These are phyloP conservation scores for Platismatia glauca DNA, from an alignment of 495 filamentous ascomycete genomes.

Conservation along the genomic window DNA sequence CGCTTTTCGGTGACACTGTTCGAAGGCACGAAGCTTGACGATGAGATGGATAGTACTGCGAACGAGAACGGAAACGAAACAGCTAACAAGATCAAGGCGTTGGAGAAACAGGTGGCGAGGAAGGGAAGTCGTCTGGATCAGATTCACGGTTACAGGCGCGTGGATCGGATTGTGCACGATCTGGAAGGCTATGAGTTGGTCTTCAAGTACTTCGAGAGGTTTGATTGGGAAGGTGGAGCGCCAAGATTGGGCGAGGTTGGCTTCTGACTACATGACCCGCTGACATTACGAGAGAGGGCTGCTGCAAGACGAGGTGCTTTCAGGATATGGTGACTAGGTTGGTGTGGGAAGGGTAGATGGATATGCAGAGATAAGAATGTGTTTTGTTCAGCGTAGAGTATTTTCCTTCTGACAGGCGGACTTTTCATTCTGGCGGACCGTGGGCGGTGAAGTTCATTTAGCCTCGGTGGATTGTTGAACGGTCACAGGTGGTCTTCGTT, in stretches of 20 bases:
- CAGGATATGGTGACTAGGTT: not conserved
- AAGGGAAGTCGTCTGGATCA: constrained; percentile 65
- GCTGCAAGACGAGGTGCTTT: not conserved
- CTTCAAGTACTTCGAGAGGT: constrained; percentile 90
- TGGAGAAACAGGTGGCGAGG: constrained; percentile 38
- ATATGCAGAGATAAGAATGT: not conserved
- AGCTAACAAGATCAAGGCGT: constrained; percentile 29
- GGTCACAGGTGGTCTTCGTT: too few relatives aligned
- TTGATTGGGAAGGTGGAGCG: constrained; percentile 77
- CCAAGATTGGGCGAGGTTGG: constrained; percentile 61
- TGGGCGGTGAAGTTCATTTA: not conserved
- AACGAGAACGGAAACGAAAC: constrained; percentile 18
- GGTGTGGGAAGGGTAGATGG: not conserved
- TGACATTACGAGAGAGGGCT: not conserved
- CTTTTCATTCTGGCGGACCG: not conserved
- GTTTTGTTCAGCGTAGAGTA: not conserved
- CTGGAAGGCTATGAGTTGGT: constrained; percentile 96
- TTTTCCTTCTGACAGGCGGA: not conserved
- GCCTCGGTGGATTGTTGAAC: not conserved
- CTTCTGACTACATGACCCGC: constrained; percentile 26
- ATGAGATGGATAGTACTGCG: constrained; percentile 34
- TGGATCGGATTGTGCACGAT: constrained; percentile 95
- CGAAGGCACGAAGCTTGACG: constrained; percentile 61
- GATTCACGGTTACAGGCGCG: constrained; percentile 77
- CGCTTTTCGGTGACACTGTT: constrained; percentile 97